Base-by-base conservation (phyloP, 2,329 filamentous ascomycete genomes). In the Aspergillus arachidicola region DNA sequence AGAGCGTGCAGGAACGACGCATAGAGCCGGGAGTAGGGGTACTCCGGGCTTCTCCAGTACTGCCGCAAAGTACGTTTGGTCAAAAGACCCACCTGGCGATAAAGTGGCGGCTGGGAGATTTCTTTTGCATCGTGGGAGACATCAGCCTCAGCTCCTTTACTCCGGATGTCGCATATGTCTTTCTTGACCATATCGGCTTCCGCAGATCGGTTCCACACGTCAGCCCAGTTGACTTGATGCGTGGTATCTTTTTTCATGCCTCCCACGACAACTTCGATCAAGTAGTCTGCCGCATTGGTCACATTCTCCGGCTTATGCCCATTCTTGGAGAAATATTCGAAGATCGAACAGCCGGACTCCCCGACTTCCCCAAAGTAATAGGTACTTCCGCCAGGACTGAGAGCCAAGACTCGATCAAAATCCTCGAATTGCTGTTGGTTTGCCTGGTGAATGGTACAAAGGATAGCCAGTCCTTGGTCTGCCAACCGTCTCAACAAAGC, bases 11-110 rank as follows among this genome's bases (percentile, higher is more conserved):
- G 82, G 65, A 91, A 85, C 0, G 87, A 83, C 4, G 86, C 83
- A 74, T 91, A 92, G 36, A 93, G 79, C 69, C 91, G 91, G 60
- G 88, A 89, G 75, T 91, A 92, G 12, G 91, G 79, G 73, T 93
- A 93, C 1, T 86, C 87, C 0, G 90, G 88, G 58, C 89, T 87
- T 38, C 91, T 83, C 89, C 89, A 92, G 76, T 91, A 88, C 68
- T 91, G 87, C 1, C 81, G 82, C 73, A 91, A 90, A 57, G 88
- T 86, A 16, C 91, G 84, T 72, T 87, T 86, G 1, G 88, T 90
- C n/a, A 93, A 80, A 69, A 87, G 83, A 1, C 79, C 79, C 1
- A 84, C 90, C 75, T 93, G 91, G 1, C 83, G 73, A 73, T 77
- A 82, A 0, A 86, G 78, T 0, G 89, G 80, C 0, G 89, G 63